Evolutionary conservation across 495 filamentous ascomycete genomes (phyloP), one percentile per base, ranked within the genome.

Genomic region (Xylaria venustula): DNA sequence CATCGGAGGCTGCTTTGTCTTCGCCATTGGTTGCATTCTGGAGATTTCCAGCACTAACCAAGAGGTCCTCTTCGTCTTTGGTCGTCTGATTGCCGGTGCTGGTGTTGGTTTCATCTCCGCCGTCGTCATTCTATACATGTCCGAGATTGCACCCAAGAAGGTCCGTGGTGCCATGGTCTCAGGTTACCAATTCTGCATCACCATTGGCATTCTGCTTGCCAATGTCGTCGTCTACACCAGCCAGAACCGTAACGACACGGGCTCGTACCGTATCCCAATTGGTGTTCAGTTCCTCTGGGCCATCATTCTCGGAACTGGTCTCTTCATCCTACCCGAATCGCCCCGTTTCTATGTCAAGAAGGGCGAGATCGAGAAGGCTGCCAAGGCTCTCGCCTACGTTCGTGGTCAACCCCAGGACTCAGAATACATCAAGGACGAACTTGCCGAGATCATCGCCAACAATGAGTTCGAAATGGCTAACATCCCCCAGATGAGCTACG

Each of bases 221-320:
- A 83, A 85, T 14, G 86, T 83, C 59, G 84, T 90, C 57, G 82
- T 83, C 66, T 88, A 88, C 63, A 85, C 68, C 11, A 89, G 85
- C 7, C 76, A 86, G 69, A 62, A 82, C 60, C 81, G 81, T 58
- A 68, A 68, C 20, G 82, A 88, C 65, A 83, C 86, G 2, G 85
- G 84, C 51, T 87, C 86, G 8, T 90, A 90, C 78, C 82, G 87
- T 32, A 89, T 90, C 36, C 87, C 88, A n/a, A 87, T 89, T 52
- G 82, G 71, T 8, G 65, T 90, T 14, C 88, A 90, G 67, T 84
- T 88, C 65, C 64, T 84, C 12, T 90, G 87, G 87, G 86, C 87
- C 42, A 42, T 88, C 4, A 82, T 89, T 61, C 79, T 90, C 23
- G 85, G 71, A 25, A 53, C 53, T 28, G 87, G 81, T 61, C 76